Percentiles rank a stretch among this genome's conserved stretches.
Evolutionary conservation across 2,329 filamentous ascomycete genomes (phyloP).

Genomic region (Elsinoe ampelina): DNA sequence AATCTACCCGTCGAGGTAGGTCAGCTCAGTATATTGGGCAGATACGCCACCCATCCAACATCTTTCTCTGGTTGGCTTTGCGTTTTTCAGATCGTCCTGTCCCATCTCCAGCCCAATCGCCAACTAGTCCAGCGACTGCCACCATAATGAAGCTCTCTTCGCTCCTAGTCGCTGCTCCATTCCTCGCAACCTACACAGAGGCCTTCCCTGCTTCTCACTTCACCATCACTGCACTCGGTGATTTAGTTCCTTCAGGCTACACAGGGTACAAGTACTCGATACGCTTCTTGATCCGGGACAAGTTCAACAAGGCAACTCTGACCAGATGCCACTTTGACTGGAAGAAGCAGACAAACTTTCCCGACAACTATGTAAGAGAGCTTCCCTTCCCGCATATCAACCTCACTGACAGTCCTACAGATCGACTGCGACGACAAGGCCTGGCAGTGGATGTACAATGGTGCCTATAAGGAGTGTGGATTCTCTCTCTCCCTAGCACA

Average conservation of each 20-base stretch:
- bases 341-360: constrained; percentile 3
- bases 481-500: constrained; percentile 3
- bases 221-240: constrained; percentile 7
- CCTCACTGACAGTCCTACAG: neutral
- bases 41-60: neutral
- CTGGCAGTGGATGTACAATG: constrained; percentile 1
- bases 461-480: constrained; percentile 3
- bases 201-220: constrained; percentile 9
- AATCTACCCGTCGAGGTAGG: neutral
- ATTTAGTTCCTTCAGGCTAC: constrained; percentile 3
- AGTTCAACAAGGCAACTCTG: constrained; percentile 1
- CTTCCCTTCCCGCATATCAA: neutral
- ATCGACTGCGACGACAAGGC: constrained; percentile 2
- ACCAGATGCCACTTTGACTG: constrained; percentile 10
- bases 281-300: constrained; percentile 5
- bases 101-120: neutral
- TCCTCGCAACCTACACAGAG: neutral
- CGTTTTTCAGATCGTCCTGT: neutral
- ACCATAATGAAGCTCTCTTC: neutral
- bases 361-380: neutral
- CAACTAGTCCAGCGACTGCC: neutral
- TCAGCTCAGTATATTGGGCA: neutral
- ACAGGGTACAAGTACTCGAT: constrained; percentile 10
- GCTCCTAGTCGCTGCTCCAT: neutral
- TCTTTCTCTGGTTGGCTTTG: constrained; percentile 2